These are phyloP conservation scores for Symmetrospora coprosmae DNA, from an alignment of 768 basidiomycete species.

Conservation along the genomic window DNA sequence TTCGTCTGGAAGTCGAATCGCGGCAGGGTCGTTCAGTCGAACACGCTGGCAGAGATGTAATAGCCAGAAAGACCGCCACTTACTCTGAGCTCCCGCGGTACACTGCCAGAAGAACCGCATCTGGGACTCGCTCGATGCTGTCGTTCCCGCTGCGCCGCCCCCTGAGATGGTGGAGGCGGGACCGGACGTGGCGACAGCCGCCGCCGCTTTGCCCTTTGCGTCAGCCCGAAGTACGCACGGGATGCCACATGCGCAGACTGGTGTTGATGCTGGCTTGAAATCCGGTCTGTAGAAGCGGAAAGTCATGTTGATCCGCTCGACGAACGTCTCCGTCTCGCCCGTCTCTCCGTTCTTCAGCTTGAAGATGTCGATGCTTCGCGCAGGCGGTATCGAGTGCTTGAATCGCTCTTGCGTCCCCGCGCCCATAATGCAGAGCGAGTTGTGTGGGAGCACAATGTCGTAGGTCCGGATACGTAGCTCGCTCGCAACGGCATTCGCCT, in stretches of 20 bases:
- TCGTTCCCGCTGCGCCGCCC: neutral
- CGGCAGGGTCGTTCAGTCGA: neutral
- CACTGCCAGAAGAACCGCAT: constrained; percentile 32
- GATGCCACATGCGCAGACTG: constrained; percentile 30
- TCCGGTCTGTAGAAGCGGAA: constrained; percentile 33
- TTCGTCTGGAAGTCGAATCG: constrained; percentile 5
- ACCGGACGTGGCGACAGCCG: neutral
- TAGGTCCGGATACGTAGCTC: constrained; percentile 24
- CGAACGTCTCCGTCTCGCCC: constrained; percentile 9
- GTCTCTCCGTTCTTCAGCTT: constrained; percentile 19
- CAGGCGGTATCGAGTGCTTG: constrained; percentile 31
- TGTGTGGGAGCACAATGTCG: constrained; percentile 30
- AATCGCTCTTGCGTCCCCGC: constrained; percentile 31
- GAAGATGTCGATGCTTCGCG: constrained; percentile 29
- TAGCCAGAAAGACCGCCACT: neutral
- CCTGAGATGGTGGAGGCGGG: too few species aligned
- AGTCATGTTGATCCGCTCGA: constrained; percentile 33
- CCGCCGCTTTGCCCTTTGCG: constrained; percentile 10
- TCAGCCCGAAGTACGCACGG: constrained; percentile 30
- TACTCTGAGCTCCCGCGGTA: constrained; percentile 26
- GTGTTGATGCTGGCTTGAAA: constrained; percentile 24
- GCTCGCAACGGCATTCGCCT: neutral
- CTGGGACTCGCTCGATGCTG: neutral
- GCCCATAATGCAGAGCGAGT: constrained; percentile 32
- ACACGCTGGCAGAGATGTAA: neutral